phyloP scores from a whole-genome alignment of 108 stramenopile species.

The Nitzschia putrida region DNA sequence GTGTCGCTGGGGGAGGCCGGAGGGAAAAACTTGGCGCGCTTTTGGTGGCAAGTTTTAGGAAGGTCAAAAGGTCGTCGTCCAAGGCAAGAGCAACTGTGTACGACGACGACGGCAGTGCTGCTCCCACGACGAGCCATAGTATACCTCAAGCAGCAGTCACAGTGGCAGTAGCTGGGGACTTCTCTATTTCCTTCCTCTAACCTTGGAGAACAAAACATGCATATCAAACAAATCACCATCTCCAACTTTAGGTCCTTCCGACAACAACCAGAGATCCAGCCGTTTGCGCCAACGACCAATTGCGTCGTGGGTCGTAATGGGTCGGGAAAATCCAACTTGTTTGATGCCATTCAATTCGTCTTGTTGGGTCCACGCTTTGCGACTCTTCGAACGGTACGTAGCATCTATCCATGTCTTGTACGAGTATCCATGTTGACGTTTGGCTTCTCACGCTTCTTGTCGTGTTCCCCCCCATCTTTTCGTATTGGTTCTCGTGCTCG shows the following conservation, averaged over 20 bases:
- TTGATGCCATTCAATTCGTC: conserved; percentile 98
- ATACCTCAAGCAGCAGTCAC: too few species aligned
- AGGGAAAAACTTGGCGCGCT: too few species aligned
- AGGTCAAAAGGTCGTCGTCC: too few species aligned
- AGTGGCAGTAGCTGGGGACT: too few species aligned
- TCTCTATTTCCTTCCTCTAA: too few species aligned
- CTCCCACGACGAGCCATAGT: too few species aligned
- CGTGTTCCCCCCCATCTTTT: neutral
- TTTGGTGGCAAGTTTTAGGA: too few species aligned
- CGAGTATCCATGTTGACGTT: neutral
- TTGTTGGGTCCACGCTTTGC: conserved; percentile 89
- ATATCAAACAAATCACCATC: conserved; percentile 95
- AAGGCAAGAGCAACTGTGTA: too few species aligned
- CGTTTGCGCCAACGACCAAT: conserved; percentile 95
- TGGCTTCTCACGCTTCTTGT: neutral
- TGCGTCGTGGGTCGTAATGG: conserved; percentile 95
- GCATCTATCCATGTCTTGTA: too few species aligned
- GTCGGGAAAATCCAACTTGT: conserved; percentile 94
- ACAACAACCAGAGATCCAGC: conserved; percentile 91
- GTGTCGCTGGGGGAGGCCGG: too few species aligned
- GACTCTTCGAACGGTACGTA: conserved; percentile 79
- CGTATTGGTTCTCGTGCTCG: neutral
- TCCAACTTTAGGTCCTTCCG: conserved; percentile 97
- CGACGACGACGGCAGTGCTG: too few species aligned
- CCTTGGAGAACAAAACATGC: conserved; percentile 61